A percentile compares a stretch with the other conserved stretches of the same genome.
Conservation (phyloP, 2,329 filamentous ascomycete genomes). For the Fusarium pilosicola region DNA sequence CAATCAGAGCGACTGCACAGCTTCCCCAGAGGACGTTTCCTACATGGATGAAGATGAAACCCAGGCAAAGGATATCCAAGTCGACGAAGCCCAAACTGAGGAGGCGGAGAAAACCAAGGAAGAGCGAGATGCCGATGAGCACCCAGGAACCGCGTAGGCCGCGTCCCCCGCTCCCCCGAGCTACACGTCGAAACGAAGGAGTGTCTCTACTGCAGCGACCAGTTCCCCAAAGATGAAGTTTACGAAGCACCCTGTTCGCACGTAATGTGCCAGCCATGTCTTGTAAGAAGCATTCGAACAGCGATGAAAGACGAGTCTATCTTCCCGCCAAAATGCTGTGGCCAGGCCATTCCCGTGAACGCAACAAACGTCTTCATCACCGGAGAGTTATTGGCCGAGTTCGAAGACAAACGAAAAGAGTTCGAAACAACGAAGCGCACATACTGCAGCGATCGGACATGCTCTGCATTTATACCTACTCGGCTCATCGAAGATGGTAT, state of each 20-base stretch:
- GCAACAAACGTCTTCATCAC: rapidly evolving
- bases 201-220: rapidly evolving
- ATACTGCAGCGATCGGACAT: rapidly evolving
- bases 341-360: rapidly evolving
- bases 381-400: background rate
- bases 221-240: background rate
- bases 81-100: too few relatives aligned
- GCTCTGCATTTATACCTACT: background rate
- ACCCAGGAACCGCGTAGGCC: rapidly evolving
- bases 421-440: rapidly evolving
- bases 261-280: background rate
- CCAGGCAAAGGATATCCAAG: background rate
- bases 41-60: rapidly evolving
- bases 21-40: background rate
- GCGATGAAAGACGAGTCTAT: background rate
- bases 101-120: too few relatives aligned
- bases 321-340: background rate
- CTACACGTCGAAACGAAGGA: background rate
- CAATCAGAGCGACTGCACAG: too few relatives aligned
- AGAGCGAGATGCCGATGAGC: background rate
- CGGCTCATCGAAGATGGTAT: background rate
- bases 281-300: background rate
- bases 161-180: rapidly evolving
- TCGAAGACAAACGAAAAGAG: rapidly evolving
- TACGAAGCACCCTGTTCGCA: background rate